Conservation (phyloP, 139 green algal species). For the Desmodesmus armatus region DNA sequence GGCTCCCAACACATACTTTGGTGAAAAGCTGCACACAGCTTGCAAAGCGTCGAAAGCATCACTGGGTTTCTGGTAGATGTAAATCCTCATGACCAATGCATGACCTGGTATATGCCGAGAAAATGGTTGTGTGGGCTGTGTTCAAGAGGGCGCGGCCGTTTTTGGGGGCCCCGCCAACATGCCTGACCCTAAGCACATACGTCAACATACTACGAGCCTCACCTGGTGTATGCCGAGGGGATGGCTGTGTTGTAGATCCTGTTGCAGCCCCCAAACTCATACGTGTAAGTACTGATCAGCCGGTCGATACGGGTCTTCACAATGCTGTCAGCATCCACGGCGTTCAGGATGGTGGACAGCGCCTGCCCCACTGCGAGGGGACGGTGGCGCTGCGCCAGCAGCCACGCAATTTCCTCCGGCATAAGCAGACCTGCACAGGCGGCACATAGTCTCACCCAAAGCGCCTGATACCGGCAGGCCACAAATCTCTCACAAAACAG, state of each 20-base stretch:
- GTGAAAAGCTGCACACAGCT: no score
- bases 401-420: slow-evolving; percentile 22
- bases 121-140: no score
- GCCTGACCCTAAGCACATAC: no score
- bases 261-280: background rate
- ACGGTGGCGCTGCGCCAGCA: slow-evolving; percentile 17
- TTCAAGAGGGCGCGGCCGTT: no score
- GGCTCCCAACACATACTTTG: no score
- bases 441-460: background rate
- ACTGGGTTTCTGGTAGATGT: no score
- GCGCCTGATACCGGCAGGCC: background rate
- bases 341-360: background rate
- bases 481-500: background rate
- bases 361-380: slow-evolving; percentile 30
- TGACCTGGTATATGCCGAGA: no score
- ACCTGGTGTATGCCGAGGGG: background rate
- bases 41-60: no score
- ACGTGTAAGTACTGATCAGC: slow-evolving; percentile 2
- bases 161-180: no score
- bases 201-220: background rate
- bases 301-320: background rate
- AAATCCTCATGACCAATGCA: no score
- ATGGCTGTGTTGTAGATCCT: slow-evolving; percentile 36
- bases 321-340: background rate
- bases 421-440: background rate